Conservation (phyloP, 2,329 filamentous ascomycete genomes). For the Daldinia sp. region DNA sequence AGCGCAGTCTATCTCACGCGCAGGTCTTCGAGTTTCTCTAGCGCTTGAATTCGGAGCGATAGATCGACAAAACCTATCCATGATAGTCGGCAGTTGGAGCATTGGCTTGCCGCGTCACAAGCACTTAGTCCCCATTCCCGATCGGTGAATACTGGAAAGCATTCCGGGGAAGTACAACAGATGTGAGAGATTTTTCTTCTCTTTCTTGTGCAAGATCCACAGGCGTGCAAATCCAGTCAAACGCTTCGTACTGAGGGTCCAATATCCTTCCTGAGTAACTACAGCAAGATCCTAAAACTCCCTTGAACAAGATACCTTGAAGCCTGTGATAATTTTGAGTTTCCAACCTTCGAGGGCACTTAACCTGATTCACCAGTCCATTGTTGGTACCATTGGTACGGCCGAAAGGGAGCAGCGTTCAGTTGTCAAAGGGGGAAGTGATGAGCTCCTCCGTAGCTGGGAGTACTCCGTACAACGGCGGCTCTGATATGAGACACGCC, state of each 20-base stretch:
- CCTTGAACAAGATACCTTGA: constrained; percentile 13
- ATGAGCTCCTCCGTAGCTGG: constrained; percentile 24
- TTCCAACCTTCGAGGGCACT: constrained; percentile 25
- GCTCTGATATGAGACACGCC: constrained; percentile 14
- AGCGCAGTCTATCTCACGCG: not conserved
- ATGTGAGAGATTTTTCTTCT: constrained; percentile 31
- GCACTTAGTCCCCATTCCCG: constrained; percentile 28
- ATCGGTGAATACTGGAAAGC: constrained; percentile 37
- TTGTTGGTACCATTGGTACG: constrained; percentile 43
- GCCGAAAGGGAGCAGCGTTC: constrained; percentile 37
- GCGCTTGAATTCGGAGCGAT: constrained; percentile 13
- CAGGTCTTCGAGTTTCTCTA: not conserved
- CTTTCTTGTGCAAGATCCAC: constrained; percentile 35
- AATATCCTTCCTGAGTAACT: constrained; percentile 14
- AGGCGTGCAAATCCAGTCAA: constrained; percentile 25
- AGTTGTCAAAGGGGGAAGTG: constrained; percentile 9
- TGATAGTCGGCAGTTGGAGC: constrained; percentile 30
- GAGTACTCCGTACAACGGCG: constrained; percentile 27
- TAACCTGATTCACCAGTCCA: constrained; percentile 25
- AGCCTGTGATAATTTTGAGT: constrained; percentile 29
- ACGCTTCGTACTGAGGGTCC: constrained; percentile 9
- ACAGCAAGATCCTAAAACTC: constrained; percentile 11
- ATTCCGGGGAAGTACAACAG: constrained; percentile 30
- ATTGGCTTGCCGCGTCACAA: constrained; percentile 31
- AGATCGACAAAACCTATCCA: constrained; percentile 17